Conservation (phyloP, 2,329 filamentous ascomycete genomes). For the Aphanoascus verrucosus region DNA sequence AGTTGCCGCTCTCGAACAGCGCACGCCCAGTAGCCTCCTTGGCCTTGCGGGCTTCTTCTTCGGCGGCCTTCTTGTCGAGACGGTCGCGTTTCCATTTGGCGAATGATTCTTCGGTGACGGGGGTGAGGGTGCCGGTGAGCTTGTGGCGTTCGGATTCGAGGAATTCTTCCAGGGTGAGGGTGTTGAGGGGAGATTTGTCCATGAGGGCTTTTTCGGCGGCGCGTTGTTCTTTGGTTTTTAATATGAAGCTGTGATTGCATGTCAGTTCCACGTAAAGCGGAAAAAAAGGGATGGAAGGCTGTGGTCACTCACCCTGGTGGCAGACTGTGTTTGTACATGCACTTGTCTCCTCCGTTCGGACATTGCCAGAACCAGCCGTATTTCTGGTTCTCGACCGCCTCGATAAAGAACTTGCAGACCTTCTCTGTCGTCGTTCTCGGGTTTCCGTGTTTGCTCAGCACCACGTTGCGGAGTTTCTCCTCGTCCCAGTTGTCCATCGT, state of each 20-base stretch:
- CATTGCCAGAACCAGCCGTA: conserved; percentile 99
- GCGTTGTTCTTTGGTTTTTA: conserved; percentile 96
- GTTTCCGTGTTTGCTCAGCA: conserved; percentile 94
- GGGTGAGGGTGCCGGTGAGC: conserved; percentile 79
- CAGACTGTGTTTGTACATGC: conserved; percentile 95
- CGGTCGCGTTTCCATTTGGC: conserved; percentile 96
- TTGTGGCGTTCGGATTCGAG: conserved; percentile 93
- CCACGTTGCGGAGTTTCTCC: conserved; percentile 81
- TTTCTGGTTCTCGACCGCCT: conserved; percentile 94
- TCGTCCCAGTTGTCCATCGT: conserved; percentile 97
- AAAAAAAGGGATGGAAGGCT: neutral
- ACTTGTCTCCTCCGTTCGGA: conserved; percentile 92
- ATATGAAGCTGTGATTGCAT: conserved; percentile 58
- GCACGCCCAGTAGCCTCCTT: conserved; percentile 94
- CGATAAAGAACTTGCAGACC: conserved; percentile 97
- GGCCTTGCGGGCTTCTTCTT: conserved; percentile 76
- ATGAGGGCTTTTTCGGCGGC: conserved; percentile 89
- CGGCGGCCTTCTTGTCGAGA: conserved; percentile 87
- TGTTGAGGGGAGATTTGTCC: conserved; percentile 91
- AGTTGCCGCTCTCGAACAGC: conserved; percentile 93
- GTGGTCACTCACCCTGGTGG: conserved; percentile 65
- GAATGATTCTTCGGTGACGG: conserved; percentile 84
- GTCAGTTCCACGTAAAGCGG: neutral
- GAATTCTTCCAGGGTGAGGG: conserved; percentile 93
- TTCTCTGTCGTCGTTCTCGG: conserved; percentile 92